Evolutionary conservation across 169 alveolate species (phyloP).

Genomic region (Cryptosporidium bovis): DNA sequence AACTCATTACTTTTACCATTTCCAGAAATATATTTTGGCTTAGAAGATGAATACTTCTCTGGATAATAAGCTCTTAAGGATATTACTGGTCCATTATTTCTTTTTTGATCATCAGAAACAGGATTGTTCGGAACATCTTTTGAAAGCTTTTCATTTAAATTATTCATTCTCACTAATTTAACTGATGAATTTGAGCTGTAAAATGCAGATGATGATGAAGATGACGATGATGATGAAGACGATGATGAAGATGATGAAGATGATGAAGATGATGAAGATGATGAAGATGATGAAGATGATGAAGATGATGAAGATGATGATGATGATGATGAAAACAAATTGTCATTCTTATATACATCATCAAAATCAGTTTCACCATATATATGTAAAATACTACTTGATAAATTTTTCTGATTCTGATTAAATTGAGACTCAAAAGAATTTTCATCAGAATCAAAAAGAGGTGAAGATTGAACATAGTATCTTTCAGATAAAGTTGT

Average conservation of each 20-base stretch:
- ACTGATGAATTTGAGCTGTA: not conserved
- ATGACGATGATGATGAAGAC: not conserved
- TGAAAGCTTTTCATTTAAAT: not conserved
- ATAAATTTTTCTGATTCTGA: not conserved
- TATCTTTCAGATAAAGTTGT: no score
- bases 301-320: slow-evolving; percentile 19
- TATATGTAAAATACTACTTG: slow-evolving; percentile 29
- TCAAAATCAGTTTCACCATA: not conserved
- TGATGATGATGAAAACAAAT: slow-evolving; percentile 15
- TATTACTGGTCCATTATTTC: slow-evolving; percentile 21
- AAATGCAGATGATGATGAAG: not conserved
- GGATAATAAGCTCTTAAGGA: slow-evolving; percentile 52
- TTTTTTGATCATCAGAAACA: slow-evolving; percentile 7
- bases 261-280: not conserved
- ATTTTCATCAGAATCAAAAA: slow-evolving; percentile 57
- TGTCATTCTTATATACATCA: not conserved
- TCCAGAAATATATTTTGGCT: slow-evolving; percentile 40
- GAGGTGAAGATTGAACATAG: not conserved
- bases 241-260: slow-evolving; percentile 5
- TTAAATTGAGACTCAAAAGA: not conserved
- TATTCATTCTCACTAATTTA: slow-evolving; percentile 1
- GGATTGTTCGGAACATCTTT: not conserved
- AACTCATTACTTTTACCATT: not conserved
- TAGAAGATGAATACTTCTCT: slow-evolving; percentile 30
- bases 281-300: not conserved